These are phyloP conservation scores for Cladophialophora psammophila DNA, from an alignment of 2,329 filamentous ascomycete genomes.

Conservation along the genomic window DNA sequence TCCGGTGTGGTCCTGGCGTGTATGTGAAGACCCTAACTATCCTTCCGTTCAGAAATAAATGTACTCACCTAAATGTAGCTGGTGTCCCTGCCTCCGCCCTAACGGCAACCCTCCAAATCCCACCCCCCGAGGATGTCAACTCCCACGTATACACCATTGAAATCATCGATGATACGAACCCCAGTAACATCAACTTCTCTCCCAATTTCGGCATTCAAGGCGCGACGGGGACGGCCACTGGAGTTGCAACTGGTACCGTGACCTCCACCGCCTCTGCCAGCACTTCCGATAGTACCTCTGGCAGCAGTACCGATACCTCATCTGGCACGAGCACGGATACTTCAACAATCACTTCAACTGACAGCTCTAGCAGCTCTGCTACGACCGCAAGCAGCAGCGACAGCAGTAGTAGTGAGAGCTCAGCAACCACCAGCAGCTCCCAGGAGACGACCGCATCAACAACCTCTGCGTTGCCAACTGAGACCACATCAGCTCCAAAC, in stretches of 20 bases:
- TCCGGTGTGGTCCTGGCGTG: conserved; percentile 53
- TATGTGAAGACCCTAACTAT: conserved; percentile 45
- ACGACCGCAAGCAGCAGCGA: conserved; percentile 39
- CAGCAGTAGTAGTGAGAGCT: conserved; percentile 41
- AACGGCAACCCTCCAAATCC: conserved; percentile 58
- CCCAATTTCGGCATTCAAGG: conserved; percentile 60
- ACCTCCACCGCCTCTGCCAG: conserved; percentile 38
- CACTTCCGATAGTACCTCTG: conserved; percentile 36
- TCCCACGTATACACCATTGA: conserved; percentile 59
- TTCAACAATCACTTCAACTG: conserved; percentile 26
- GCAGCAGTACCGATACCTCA: conserved; percentile 38
- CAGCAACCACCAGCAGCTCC: conserved; percentile 32
- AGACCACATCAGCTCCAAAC: conserved; percentile 46
- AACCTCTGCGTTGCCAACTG: conserved; percentile 26
- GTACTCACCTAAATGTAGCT: conserved; percentile 44
- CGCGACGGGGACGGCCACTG: conserved; percentile 49
- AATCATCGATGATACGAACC: conserved; percentile 58
- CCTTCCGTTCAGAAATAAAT: conserved; percentile 4
- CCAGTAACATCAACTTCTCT: conserved; percentile 59
- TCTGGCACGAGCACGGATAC: conserved; percentile 34
- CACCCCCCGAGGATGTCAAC: conserved; percentile 50
- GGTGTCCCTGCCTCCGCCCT: conserved; percentile 57
- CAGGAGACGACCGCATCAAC: conserved; percentile 19
- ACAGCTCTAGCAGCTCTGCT: conserved; percentile 27
- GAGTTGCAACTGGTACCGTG: conserved; percentile 35